phyloP scores from a whole-genome alignment of 345 rosid genomes.

The Hypericum androsaemum region DNA sequence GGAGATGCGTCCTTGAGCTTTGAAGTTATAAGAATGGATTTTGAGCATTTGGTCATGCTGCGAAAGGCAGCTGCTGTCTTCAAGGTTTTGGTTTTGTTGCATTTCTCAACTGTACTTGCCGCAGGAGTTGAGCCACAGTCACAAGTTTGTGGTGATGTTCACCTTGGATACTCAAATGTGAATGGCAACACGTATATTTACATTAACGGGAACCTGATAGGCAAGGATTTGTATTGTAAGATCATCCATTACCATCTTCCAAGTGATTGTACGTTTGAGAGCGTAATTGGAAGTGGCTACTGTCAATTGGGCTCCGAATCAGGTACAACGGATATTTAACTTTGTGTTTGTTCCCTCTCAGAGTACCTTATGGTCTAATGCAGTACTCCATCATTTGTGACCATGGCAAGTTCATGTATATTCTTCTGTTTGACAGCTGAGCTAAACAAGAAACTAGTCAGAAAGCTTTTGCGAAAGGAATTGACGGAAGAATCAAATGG shows the following conservation, averaged over 20 bases:
- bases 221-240: slow-evolving; percentile 40
- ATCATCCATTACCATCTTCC: slow-evolving; percentile 35
- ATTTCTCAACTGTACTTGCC: slow-evolving; percentile 28
- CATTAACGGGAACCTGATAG: slow-evolving; percentile 50
- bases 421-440: slow-evolving; percentile 25
- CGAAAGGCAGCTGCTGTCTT: slow-evolving; percentile 28
- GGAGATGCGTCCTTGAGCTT: slow-evolving; percentile 9
- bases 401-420: not conserved
- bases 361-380: not conserved
- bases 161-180: slow-evolving; percentile 34
- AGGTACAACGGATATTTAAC: slow-evolving; percentile 33
- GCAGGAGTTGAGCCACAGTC: slow-evolving; percentile 31
- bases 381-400: not conserved
- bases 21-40: slow-evolving; percentile 12
- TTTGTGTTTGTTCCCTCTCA: slow-evolving; percentile 4
- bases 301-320: slow-evolving; percentile 29
- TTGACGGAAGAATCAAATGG: slow-evolving; percentile 11
- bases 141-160: slow-evolving; percentile 43
- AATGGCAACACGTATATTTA: slow-evolving; percentile 33
- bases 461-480: slow-evolving; percentile 46
- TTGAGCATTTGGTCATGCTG: slow-evolving; percentile 9
- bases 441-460: slow-evolving; percentile 21
- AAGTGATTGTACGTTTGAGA: slow-evolving; percentile 33
- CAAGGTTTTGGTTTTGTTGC: slow-evolving; percentile 32
- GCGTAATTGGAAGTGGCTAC: slow-evolving; percentile 24